Evolutionary conservation across 371 early-diverging fungal genomes (phyloP), one percentile per base, ranked within the genome.

Genomic region (Coemansia sp.): DNA sequence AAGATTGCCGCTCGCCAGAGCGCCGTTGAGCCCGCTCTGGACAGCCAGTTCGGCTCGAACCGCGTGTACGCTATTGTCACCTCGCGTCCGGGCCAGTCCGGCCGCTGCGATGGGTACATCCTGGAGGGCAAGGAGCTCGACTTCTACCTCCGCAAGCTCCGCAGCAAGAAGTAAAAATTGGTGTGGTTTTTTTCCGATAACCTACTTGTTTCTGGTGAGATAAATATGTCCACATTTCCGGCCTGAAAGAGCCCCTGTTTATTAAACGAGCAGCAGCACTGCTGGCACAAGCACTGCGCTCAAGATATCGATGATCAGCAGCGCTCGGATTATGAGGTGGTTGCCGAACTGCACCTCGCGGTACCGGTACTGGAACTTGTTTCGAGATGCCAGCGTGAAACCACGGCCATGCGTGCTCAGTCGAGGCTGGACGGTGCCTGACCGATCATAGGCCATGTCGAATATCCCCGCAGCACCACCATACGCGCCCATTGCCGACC

Each of bases 21-120:
- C 66, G 82, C 82, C 55, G 87, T 97, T 59, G 99, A 98, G 75
- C 83, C 90, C 62, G 87, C 86, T 58, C 82, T 99, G 60, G 92
- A 93, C 66, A 93, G 95, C 76, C 98, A 95, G 86, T 95, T 98
- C 84, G 88, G 85, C 79, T 88, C 97, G 67, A 99, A 99, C 78
- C 93, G 97, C 86, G 83, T 99, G 42, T 95, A 94, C 79, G 95
- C 97, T 77, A 84, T 88, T 81, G 84, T 99, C 80, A 81, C 97
- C 48, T 97, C 99, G 67, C 95, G 99, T 80, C 99, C 99, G 39
- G 99, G 99, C 72, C 99, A 99, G 87, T 89, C 91, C 72, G 99
- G 99, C 75, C 94, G 94, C 77, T 88, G 90, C 69, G 99, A 99
- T 81, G 99, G 99, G 58, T 95, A 98, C 88, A 92, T 99, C 72